These are phyloP conservation scores for Begonia loranthoides DNA, from an alignment of 306 rosid species.

Conservation along the genomic window DNA sequence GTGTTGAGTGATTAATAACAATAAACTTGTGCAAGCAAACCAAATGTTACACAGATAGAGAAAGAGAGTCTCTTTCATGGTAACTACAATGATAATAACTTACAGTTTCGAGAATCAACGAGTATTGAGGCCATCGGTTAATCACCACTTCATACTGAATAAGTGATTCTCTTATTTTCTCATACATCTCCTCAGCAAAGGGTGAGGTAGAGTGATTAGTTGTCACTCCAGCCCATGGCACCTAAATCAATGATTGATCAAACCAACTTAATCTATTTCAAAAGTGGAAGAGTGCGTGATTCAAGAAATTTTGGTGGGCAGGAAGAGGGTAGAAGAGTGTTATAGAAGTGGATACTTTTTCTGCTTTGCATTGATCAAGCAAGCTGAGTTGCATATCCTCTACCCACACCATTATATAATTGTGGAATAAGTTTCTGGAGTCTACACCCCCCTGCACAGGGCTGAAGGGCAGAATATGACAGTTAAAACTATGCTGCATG, in stretches of 20 bases:
- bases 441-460: constrained; percentile 70
- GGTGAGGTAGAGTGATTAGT: constrained; percentile 87
- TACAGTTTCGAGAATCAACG: constrained; percentile 75
- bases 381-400: constrained; percentile 78
- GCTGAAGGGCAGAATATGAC: constrained; percentile 25
- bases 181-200: constrained; percentile 91
- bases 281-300: too few species aligned
- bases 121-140: constrained; percentile 96
- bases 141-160: constrained; percentile 68
- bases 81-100: constrained; percentile 15
- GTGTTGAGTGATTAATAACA: background rate
- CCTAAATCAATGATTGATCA: constrained; percentile 33
- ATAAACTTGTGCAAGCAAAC: background rate
- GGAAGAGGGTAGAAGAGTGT: too few species aligned
- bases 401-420: constrained; percentile 88
- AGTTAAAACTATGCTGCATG: constrained; percentile 14
- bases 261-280: background rate
- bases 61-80: constrained; percentile 1
- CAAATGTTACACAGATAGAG: background rate
- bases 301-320: too few species aligned
- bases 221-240: constrained; percentile 92
- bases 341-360: constrained; percentile 40
- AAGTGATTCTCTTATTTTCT: constrained; percentile 61
- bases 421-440: constrained; percentile 72
- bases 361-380: constrained; percentile 85